A percentile compares a stretch with the other conserved stretches of the same genome.
These are phyloP conservation scores for Fraxinus velutina DNA, from an alignment of 305 asterid genomes.

Conservation along the genomic window DNA sequence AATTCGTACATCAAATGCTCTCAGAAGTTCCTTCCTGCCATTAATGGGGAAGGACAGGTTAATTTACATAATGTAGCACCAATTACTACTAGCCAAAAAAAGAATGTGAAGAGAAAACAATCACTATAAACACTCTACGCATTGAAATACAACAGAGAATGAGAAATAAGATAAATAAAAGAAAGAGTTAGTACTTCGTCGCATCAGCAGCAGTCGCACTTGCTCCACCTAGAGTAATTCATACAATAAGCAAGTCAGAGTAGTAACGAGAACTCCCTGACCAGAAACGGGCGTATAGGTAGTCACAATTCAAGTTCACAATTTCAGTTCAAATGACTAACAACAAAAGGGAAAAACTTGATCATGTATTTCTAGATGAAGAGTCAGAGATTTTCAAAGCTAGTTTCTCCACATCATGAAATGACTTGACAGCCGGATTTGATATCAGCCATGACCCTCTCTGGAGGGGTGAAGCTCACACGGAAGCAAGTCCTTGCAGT, in stretches of 20 bases:
- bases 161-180: constrained; percentile 7
- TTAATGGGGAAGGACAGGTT: neutral
- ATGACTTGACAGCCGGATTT: neutral
- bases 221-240: constrained; percentile 18
- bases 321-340: neutral
- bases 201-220: constrained; percentile 64
- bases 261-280: neutral
- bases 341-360: neutral
- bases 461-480: neutral
- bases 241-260: constrained; percentile 5
- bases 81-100: neutral
- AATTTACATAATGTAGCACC: neutral
- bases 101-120: neutral
- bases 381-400: neutral
- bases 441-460: neutral
- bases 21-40: constrained; percentile 70
- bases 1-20: constrained; percentile 84
- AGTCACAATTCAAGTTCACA: neutral
- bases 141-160: neutral
- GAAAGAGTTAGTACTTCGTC: constrained; percentile 60
- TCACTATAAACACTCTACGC: constrained; percentile 6
- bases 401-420: neutral
- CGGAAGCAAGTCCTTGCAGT: neutral
- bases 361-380: neutral
- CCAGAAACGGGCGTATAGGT: neutral